phyloP scores from a whole-genome alignment of 352 stramenopile genomes.

The Phytophthora macrochlamydospora region DNA sequence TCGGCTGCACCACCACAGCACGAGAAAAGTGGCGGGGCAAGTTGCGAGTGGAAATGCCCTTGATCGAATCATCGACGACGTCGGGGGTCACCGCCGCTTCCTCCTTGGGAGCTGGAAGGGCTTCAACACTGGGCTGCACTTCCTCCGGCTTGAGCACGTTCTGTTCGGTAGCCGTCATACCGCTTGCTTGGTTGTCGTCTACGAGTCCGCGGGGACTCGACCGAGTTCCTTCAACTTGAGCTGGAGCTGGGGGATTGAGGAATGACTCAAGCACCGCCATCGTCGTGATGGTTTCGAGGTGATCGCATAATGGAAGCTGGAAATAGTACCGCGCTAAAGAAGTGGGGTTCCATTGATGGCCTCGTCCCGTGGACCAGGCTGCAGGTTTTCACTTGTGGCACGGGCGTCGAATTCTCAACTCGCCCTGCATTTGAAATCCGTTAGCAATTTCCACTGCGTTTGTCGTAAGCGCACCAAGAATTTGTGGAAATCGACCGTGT shows the following conservation, averaged over 20 bases:
- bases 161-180: slow-evolving; percentile 16
- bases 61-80: slow-evolving; percentile 10
- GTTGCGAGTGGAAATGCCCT: slow-evolving; percentile 21
- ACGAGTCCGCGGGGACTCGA: neutral
- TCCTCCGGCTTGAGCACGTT: slow-evolving; percentile 17
- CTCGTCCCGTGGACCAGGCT: no score
- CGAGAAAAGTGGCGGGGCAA: slow-evolving; percentile 23
- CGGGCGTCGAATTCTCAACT: no score
- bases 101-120: no score
- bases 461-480: no score
- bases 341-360: no score
- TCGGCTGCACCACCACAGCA: slow-evolving; percentile 25
- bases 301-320: no score
- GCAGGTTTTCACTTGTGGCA: no score
- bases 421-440: no score
- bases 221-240: neutral
- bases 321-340: no score
- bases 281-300: no score
- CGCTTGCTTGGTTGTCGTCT: neutral
- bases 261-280: slow-evolving; percentile 5
- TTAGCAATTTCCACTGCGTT: no score
- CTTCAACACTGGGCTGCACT: neutral
- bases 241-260: slow-evolving; percentile 9
- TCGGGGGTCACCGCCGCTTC: neutral
- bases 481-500: no score